Evolutionary conservation across 1,139 yeast genomes (phyloP).

Genomic region (Geotrichum fermentans): DNA sequence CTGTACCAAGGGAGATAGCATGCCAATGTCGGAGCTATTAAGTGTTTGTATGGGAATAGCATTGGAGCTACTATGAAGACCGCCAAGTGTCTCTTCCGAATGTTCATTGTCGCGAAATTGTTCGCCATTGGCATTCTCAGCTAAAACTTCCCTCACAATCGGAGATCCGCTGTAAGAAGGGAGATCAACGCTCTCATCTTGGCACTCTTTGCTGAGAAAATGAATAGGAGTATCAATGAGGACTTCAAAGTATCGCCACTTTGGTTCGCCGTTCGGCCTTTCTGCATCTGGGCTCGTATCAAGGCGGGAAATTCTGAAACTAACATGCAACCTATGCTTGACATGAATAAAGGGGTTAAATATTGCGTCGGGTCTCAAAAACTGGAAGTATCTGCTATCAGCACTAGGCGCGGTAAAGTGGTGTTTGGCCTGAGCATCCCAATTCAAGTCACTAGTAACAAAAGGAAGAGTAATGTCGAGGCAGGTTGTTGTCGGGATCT

Average conservation of each 20-base stretch:
- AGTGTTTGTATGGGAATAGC: no score
- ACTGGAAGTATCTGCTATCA: slow-evolving; percentile 18
- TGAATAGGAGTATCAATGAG: slow-evolving; percentile 81
- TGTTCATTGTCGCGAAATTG: no score
- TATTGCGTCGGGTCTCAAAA: slow-evolving; percentile 60
- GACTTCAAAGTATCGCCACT: slow-evolving; percentile 79
- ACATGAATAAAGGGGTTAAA: slow-evolving; percentile 66
- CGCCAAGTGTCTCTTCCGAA: no score
- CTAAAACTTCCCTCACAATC: no score
- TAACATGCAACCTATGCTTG: slow-evolving; percentile 71
- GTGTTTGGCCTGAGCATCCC: slow-evolving; percentile 23
- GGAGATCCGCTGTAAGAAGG: slow-evolving; percentile 49
- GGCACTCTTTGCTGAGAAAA: slow-evolving; percentile 67
- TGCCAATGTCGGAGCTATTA: no score
- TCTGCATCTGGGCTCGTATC: slow-evolving; percentile 34
- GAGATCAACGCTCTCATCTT: slow-evolving; percentile 59
- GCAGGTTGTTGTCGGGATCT: slow-evolving; percentile 9
- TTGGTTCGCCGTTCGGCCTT: slow-evolving; percentile 18
- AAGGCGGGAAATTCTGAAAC: slow-evolving; percentile 66
- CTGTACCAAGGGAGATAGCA: slow-evolving; percentile 13
- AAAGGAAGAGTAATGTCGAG: slow-evolving; percentile 23
- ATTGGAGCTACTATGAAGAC: no score
- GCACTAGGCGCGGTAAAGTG: slow-evolving; percentile 22
- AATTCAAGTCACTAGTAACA: slow-evolving; percentile 24
- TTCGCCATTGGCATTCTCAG: no score